Evolutionary conservation across 345 rosid species (phyloP), one percentile per base, ranked within the genome.

Genomic region (Acer negundo): DNA sequence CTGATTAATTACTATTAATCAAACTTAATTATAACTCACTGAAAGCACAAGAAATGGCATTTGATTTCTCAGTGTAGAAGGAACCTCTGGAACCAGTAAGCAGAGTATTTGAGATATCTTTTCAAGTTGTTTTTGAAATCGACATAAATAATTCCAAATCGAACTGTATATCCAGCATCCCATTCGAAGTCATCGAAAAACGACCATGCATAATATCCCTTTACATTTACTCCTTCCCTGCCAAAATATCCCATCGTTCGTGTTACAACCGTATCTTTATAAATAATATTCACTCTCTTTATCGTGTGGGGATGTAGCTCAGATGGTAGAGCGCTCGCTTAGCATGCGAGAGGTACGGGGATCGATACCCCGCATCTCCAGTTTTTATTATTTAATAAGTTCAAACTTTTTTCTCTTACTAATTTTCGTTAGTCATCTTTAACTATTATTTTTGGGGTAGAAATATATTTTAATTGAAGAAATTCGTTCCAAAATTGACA

Each of bases 321-420:
- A 1, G 3, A 46, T 10, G 13, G 49, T 46, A 46, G 49, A 46
- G 49, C 49, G 13, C 47, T 44, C 47, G 47, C 92, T 89, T 92
- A 87, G 91, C 91, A 92, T 89, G 92, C 89, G 91, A 92, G 98
- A 89, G 95, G 90, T 77, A 87, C 90, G 82, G 91, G 93, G 91
- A 86, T 89, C 90, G 93, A 90, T 92, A 86, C 90, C 31, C 31
- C 31, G 31, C 31, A 28, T 28, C 31, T 28, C 31, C 31, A 28
- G 2, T 26, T 2, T 26, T 26, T 26, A 0, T 26, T 26, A 1
- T 26, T 26, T 26, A 26, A 26, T 26, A 0, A 1, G 28, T 26
- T 26, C 28, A 1, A 28, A 28, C 4, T 28, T 2, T 28, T 28
- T 28, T 28, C 35, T 31, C 35, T 31, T 31, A 31, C 35, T 31